Conservation (phyloP, 2,329 filamentous ascomycete species). For the Zopfia rhizophila region DNA sequence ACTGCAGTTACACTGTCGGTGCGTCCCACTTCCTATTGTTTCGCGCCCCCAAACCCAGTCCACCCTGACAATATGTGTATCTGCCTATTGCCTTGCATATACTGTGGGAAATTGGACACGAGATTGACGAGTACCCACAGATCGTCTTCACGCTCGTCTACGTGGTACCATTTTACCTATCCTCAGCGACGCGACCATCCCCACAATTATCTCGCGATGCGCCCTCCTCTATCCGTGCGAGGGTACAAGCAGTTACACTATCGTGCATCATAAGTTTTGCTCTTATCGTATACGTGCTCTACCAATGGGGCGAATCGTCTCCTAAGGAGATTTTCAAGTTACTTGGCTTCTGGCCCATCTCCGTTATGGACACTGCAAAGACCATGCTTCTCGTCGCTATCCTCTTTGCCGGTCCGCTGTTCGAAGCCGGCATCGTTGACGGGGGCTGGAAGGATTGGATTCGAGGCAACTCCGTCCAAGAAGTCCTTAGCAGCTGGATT, state of each 20-base stretch:
- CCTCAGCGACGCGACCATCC: slow-evolving; percentile 80
- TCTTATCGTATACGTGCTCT: slow-evolving; percentile 74
- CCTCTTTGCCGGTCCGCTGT: slow-evolving; percentile 86
- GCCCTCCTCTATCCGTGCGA: slow-evolving; percentile 86
- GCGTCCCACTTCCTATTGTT: slow-evolving; percentile 36
- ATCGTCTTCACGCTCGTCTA: slow-evolving; percentile 87
- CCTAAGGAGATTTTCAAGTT: slow-evolving; percentile 68
- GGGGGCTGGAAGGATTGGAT: slow-evolving; percentile 74
- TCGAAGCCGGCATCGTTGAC: slow-evolving; percentile 79
- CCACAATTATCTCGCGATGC: slow-evolving; percentile 83
- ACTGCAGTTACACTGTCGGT: slow-evolving; percentile 51
- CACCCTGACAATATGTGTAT: slow-evolving; percentile 32
- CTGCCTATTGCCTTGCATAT: slow-evolving; percentile 35
- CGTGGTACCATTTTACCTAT: slow-evolving; percentile 90
- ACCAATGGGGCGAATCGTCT: slow-evolving; percentile 62
- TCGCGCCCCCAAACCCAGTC: slow-evolving; percentile 27
- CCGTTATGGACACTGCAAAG: slow-evolving; percentile 70
- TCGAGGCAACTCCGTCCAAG: slow-evolving; percentile 64
- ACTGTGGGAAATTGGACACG: slow-evolving; percentile 21
- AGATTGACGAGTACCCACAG: slow-evolving; percentile 56
- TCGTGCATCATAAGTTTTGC: slow-evolving; percentile 77
- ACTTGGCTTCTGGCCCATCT: slow-evolving; percentile 84
- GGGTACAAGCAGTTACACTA: slow-evolving; percentile 81
- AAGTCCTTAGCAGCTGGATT: slow-evolving; percentile 75
- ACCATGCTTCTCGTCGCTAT: slow-evolving; percentile 77